Evolutionary conservation across 2,329 filamentous ascomycete species (phyloP), one percentile per base, ranked within the genome.

Genomic region (Neofusicoccum sp.): DNA sequence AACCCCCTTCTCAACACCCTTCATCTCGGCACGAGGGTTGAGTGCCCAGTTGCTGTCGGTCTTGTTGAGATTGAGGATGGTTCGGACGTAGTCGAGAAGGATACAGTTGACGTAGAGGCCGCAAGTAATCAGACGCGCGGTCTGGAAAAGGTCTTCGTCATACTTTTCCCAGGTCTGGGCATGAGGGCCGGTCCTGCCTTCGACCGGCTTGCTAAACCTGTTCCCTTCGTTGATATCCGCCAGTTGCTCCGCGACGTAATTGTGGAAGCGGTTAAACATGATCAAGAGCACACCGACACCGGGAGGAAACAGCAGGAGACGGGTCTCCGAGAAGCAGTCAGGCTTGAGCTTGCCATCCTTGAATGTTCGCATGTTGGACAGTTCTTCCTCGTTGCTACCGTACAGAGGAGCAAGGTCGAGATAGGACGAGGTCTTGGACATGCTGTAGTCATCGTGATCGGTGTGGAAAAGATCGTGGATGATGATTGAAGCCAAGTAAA

Each of bases 161-260:
- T 72, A 73, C 45, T 75, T 71, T 44, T 71, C 64, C 4, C 47
- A 70, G 58, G 69, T 75, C 68, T 65, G 74, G 62, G 58, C 68
- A 41, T 61, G 59, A 2, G 49, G 59, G 8, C 51, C 45, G 9
- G 40, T 48, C 8, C 41, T 33, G 5, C 59, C 59, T 24, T 61
- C 59, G 7, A 57, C 59, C 0, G 91, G 90, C 62, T 86, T 87
- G 0, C 82, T 84, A 75, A 96, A 97, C 24, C 90, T 84, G 14
- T 86, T 87, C 45, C 86, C 85, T 68, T 97, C 93, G 68, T 97
- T 96, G 74, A 97, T 93, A n/a, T 82, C 78, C 0, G 89, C 89
- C 16, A 97, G 79, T 63, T 93, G 89, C 58, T 86, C 84, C 1
- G 90, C 92, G 0, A 92, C 85, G 65, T 95, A 83, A 75, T 98